These are phyloP conservation scores for Cryptococcus depauperatus DNA, from an alignment of 1,284 basidiomycete species.

Conservation along the genomic window DNA sequence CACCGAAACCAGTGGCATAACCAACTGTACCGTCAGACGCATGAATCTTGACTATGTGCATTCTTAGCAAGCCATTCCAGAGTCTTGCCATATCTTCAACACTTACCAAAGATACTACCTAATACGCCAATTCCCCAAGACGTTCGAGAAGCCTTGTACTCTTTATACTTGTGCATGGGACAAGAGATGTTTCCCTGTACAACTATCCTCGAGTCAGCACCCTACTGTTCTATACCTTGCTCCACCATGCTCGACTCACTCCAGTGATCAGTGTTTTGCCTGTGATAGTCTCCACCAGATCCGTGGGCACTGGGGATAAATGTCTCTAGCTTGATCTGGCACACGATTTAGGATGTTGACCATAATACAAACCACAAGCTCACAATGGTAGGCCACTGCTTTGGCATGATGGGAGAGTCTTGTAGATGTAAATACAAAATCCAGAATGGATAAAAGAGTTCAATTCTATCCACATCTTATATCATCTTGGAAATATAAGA, in stretches of 20 bases:
- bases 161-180: constrained; percentile 49
- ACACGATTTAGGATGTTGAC: constrained; percentile 3
- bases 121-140: constrained; percentile 47
- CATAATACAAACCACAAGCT: constrained; percentile 7
- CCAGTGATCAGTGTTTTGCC: constrained; percentile 42
- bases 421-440: neutral
- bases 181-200: constrained; percentile 44
- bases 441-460: constrained; percentile 1
- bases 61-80: neutral
- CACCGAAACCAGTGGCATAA: constrained; percentile 51
- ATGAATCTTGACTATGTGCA: constrained; percentile 41
- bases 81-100: too few relatives aligned
- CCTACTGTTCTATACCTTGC: neutral
- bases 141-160: constrained; percentile 48
- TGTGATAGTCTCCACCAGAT: constrained; percentile 52
- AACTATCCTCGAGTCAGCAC: constrained; percentile 23
- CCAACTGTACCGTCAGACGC: constrained; percentile 50
- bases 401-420: constrained; percentile 19
- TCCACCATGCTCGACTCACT: constrained; percentile 21
- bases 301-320: constrained; percentile 45
- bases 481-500: too few relatives aligned
- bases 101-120: constrained; percentile 47
- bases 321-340: constrained; percentile 44
- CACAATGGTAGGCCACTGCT: constrained; percentile 38
- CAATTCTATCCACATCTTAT: too few relatives aligned